Evolutionary conservation across 163 green algal species (phyloP).

Genomic region (Chloromonas sp.): DNA sequence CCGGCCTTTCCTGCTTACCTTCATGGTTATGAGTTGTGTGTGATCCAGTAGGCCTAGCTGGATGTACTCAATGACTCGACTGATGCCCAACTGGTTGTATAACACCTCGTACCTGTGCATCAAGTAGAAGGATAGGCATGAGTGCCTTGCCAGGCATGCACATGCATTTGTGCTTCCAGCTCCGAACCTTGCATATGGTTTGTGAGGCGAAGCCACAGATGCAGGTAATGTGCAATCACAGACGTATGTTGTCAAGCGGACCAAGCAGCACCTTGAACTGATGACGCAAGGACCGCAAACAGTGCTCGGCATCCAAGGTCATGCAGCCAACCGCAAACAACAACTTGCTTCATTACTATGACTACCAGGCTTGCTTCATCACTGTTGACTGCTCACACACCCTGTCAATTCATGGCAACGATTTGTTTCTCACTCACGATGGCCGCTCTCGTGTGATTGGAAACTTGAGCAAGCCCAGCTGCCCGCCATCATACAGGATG

Average conservation of each 20-base stretch:
- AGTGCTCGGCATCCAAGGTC: background rate
- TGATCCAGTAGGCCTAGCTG: constrained; percentile 50
- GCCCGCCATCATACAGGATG: constrained; percentile 37
- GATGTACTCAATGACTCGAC: constrained; percentile 42
- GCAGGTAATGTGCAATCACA: background rate
- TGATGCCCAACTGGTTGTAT: constrained; percentile 43
- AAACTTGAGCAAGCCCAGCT: constrained; percentile 38
- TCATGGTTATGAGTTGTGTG: constrained; percentile 69
- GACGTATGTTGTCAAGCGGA: too few relatives aligned
- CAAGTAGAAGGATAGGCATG: background rate
- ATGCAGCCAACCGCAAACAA: background rate
- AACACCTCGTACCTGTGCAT: constrained; percentile 39
- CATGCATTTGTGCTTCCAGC: background rate
- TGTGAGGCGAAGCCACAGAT: background rate
- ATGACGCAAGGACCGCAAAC: background rate
- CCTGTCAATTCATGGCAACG: background rate
- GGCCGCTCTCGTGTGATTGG: constrained; percentile 25
- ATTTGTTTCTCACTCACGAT: constrained; percentile 17
- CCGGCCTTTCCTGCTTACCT: constrained; percentile 31
- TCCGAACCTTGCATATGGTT: background rate
- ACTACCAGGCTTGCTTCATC: background rate
- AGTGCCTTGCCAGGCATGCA: background rate
- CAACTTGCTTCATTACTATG: background rate
- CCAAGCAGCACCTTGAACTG: background rate
- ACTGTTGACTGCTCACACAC: background rate